Base-by-base conservation (phyloP, 2,329 filamentous ascomycete genomes). In the Thermoascus crustaceus region DNA sequence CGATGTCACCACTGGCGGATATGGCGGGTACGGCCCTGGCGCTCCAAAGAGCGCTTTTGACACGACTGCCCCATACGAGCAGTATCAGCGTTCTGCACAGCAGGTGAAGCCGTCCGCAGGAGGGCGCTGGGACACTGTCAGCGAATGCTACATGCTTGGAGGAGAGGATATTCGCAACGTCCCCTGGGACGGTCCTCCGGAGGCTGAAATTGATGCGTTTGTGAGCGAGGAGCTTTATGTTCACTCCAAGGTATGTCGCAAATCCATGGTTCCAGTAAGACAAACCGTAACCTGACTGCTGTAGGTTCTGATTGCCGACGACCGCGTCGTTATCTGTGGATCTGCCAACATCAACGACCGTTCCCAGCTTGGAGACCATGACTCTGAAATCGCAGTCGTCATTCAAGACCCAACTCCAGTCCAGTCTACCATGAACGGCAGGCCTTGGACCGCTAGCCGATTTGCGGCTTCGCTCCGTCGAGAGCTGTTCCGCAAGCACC, bases 331-430 rank as follows among this genome's bases (percentile, higher is more conserved):
- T 2, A 77, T 95, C 35, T 91, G 86, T 54, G 86, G 86, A 11
- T 87, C 81, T 17, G 85, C 84, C 44, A 96, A 95, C 60, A 72
- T 95, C 50, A 96, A 95, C 58, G 89, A 96, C 56, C 81, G 89
- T 36, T 78, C 85, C 33, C 88, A 94, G 60, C 66, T 91, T 4
- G 89, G 89, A 9, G 76, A 81, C 48, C 89, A 94, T 59, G 89
- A 96, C 60, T 91, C 83, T 32, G 89, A 96, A 58, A 73, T 96
- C 24, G 82, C 84, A 24, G 83, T 95, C 36, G 79, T 96, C 30
- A 84, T 95, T 72, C 82, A 93, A 52, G 89, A 96, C 55, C 82
- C 76, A 0, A 78, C 79, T 6, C 72, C 66, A 4, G 64, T 95
- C 2, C 68, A 75, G 5, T 86, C 76, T 4, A 75, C 61, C 16